phyloP scores from a whole-genome alignment of 306 rosid species.

The Gastrolobium villosum region DNA sequence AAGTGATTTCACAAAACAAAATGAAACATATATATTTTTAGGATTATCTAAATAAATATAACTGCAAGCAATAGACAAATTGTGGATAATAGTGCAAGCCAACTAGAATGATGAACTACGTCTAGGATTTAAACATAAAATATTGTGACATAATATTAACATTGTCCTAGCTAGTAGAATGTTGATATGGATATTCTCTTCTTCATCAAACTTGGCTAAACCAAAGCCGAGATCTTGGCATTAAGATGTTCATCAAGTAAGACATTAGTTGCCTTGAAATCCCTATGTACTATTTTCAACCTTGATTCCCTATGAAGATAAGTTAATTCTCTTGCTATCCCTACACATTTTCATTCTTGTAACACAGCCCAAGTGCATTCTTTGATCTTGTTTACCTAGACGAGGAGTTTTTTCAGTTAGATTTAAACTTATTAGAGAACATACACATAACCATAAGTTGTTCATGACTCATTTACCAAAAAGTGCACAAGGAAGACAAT shows the following conservation, averaged over 20 bases:
- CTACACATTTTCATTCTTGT: slow-evolving; percentile 73
- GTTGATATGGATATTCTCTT: slow-evolving; percentile 82
- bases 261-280: slow-evolving; percentile 87
- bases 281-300: too few relatives aligned
- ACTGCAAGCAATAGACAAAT: neutral
- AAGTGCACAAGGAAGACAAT: slow-evolving; percentile 89
- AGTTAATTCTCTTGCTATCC: slow-evolving; percentile 79
- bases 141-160: slow-evolving; percentile 53
- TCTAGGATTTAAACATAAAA: slow-evolving; percentile 14
- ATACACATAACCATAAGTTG: slow-evolving; percentile 19
- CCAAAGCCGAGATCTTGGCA: slow-evolving; percentile 96
- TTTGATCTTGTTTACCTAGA: slow-evolving; percentile 60
- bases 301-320: slow-evolving; percentile 91
- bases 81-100: slow-evolving; percentile 12
- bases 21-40: slow-evolving; percentile 2
- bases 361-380: slow-evolving; percentile 72
- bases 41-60: slow-evolving; percentile 13
- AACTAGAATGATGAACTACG: slow-evolving; percentile 21
- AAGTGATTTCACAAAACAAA: slow-evolving; percentile 18
- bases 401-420: slow-evolving; percentile 1
- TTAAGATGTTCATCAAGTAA: slow-evolving; percentile 77
- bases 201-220: slow-evolving; percentile 90
- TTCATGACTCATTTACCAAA: slow-evolving; percentile 63
- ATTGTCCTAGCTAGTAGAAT: slow-evolving; percentile 87
- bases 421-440: slow-evolving; percentile 9